phyloP scores from a whole-genome alignment of 192 early-diverging fungal genomes.

The Coemansia sp. region DNA sequence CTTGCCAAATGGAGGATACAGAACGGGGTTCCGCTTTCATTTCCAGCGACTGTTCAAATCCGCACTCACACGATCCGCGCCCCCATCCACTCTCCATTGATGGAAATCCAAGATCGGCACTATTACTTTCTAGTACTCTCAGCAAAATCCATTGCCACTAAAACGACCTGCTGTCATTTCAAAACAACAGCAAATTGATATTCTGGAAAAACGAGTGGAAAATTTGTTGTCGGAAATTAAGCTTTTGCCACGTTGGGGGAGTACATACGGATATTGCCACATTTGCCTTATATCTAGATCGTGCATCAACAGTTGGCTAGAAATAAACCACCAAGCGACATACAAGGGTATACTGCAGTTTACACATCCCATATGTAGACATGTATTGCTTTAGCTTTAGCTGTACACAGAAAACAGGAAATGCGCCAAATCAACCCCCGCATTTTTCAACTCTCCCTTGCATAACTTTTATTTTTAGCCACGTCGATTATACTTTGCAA shows the following conservation, averaged over 20 bases:
- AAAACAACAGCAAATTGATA: neutral
- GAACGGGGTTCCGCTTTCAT: slow-evolving; percentile 7
- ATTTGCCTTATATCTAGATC: neutral
- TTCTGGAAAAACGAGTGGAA: slow-evolving; percentile 1
- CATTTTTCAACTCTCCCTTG: neutral
- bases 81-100: neutral
- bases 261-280: neutral
- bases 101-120: neutral
- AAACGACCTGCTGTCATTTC: neutral
- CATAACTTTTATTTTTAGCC: neutral
- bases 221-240: neutral
- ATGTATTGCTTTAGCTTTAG: neutral
- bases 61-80: neutral
- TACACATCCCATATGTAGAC: neutral
- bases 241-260: neutral
- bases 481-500: neutral
- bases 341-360: neutral
- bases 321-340: neutral
- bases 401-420: neutral
- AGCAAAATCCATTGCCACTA: neutral
- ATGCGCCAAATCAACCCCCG: neutral
- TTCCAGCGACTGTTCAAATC: neutral
- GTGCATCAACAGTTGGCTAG: neutral
- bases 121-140: neutral
- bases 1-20: neutral